These are phyloP conservation scores for Eucalyptus polyanthemos DNA, from an alignment of 345 rosid genomes.

Conservation along the genomic window DNA sequence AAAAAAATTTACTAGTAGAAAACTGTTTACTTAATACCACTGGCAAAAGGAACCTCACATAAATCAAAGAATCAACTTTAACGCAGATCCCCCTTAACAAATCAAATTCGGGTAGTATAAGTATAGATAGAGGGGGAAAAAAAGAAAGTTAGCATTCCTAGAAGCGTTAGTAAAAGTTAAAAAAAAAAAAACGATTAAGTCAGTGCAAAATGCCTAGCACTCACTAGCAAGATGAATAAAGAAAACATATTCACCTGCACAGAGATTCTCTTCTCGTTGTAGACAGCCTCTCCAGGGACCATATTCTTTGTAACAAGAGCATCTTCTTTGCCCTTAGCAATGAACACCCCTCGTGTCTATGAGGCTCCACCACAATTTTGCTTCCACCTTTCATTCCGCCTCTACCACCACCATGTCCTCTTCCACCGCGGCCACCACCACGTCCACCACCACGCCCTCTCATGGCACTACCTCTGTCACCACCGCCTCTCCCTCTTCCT, in stretches of 20 bases:
- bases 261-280: slow-evolving; percentile 66
- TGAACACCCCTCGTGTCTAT: slow-evolving; percentile 71
- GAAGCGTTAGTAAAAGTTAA: neutral
- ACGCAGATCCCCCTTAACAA: neutral
- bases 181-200: too few relatives aligned
- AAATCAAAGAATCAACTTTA: neutral
- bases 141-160: neutral
- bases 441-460: slow-evolving; percentile 13
- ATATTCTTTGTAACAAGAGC: slow-evolving; percentile 84
- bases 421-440: slow-evolving; percentile 12
- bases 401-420: slow-evolving; percentile 34
- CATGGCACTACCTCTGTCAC: slow-evolving; percentile 22
- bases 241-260: slow-evolving; percentile 9
- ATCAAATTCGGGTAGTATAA: neutral
- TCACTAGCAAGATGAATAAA: neutral
- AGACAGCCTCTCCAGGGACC: slow-evolving; percentile 84
- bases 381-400: slow-evolving; percentile 88
- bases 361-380: slow-evolving; percentile 74
- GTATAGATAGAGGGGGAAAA: neutral
- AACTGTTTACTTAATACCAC: neutral
- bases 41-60: neutral
- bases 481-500: slow-evolving; percentile 20
- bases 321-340: slow-evolving; percentile 89
- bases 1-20: neutral
- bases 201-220: neutral